A percentile compares a stretch with the other conserved stretches of the same genome.
These are phyloP conservation scores for Tetracladium marchalianum DNA, from an alignment of 495 filamentous ascomycete species.

Conservation along the genomic window DNA sequence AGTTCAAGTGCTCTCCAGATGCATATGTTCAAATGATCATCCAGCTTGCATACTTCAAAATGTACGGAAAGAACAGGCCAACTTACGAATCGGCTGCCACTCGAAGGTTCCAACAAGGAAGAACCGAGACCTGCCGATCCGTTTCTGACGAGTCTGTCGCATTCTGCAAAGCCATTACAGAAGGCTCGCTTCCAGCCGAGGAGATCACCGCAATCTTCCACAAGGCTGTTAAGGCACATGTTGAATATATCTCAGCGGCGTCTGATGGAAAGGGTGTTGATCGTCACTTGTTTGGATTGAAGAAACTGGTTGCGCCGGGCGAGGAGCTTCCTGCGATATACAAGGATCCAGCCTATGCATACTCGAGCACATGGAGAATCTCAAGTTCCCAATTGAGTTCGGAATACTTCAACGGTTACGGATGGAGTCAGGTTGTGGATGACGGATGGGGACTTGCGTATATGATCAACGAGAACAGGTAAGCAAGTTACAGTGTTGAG, in stretches of 20 bases:
- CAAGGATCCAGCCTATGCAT: constrained; percentile 75
- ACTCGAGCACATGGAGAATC: constrained; percentile 83
- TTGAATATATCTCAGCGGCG: constrained; percentile 82
- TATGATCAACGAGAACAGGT: constrained; percentile 97
- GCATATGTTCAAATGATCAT: constrained; percentile 98
- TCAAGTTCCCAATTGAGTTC: constrained; percentile 82
- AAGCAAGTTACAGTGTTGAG: constrained; percentile 19
- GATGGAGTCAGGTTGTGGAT: constrained; percentile 98
- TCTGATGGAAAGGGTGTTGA: constrained; percentile 91
- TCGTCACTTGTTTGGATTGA: constrained; percentile 92
- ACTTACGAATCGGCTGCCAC: constrained; percentile 97
- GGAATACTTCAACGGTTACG: constrained; percentile 98
- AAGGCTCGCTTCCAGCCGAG: constrained; percentile 49
- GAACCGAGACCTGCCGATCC: constrained; percentile 90
- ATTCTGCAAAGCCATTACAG: constrained; percentile 78
- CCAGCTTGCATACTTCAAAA: constrained; percentile 97
- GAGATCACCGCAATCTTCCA: constrained; percentile 65
- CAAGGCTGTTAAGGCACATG: constrained; percentile 69
- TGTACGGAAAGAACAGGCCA: constrained; percentile 95
- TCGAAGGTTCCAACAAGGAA: constrained; percentile 88
- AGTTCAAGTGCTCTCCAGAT: constrained; percentile 96
- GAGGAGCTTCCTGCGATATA: constrained; percentile 76
- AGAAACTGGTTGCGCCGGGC: constrained; percentile 75
- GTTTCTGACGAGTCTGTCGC: constrained; percentile 89
- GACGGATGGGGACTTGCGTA: constrained; percentile 96